Evolutionary conservation across 192 early-diverging fungal genomes (phyloP), one percentile per base, ranked within the genome.

Genomic region (Umbelopsis ramanniana): DNA sequence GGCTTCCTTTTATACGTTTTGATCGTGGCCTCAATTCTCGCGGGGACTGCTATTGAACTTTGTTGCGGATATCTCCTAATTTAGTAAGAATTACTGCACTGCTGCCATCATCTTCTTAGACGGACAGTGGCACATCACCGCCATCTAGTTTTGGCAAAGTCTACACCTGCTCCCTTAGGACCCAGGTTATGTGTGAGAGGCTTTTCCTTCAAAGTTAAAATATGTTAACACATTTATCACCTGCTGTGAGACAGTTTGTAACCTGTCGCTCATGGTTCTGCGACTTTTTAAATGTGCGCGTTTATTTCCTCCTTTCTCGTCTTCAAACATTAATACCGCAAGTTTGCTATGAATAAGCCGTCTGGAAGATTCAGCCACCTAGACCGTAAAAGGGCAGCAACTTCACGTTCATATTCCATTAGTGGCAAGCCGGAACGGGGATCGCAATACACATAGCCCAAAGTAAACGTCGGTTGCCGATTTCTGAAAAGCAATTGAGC

Each of bases 371-470:
- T 63, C 57, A 63, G 57, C 33, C 57, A 63, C 57, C 24, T 63
- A 35, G 17, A 29, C 57, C 33, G 29, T 17, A 63, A 63, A 63
- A 19, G 57, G 29, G 11, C 57, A 63, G 29, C 24, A 63, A 33
- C 57, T 63, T 17, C 23, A 22, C 14, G 23, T 63, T 26, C 57
- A 35, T 3, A 38, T 38, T 37, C 57, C 26, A 19, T 63, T 63
- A 63, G 53, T 37, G 57, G 57, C 33, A 63, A 63, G 26, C 57
- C 57, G 57, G 57, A 63, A 63, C 57, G 57, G 57, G 57, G 57
- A 17, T 23, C 57, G 15, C 17, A 19, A 3, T 29, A 12, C 26
- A 29, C 33, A 63, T 38, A 33, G 24, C 21, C 53, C 24, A 55
- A 55, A 55, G 24, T 26, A 6, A 26, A 35, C 26, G 33, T 63